Evolutionary conservation across 148 eudicot genomes (phyloP), one percentile per base, ranked within the genome.

Genomic region (Spergularia bocconei): DNA sequence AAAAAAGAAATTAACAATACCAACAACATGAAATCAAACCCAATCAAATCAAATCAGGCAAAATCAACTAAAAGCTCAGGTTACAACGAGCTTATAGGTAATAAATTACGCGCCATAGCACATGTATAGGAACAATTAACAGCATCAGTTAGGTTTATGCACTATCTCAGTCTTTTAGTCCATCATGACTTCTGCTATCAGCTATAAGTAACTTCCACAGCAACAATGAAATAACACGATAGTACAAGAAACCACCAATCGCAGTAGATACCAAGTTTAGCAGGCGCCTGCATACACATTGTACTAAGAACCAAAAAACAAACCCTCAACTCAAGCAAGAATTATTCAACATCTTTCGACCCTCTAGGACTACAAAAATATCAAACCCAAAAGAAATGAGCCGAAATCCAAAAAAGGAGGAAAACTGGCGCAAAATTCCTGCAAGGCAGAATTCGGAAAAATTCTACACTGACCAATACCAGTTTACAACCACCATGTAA

Each of bases 21-120:
- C 36, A 36, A 68, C 59, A 60, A 17, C 38, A 65, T 8, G 4
- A 6, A 53, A 8, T 21, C 61, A 67, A 21, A 0, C 0, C 19
- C 33, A 48, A 54, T n/a, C 20, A 71, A 71, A 51, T 50, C 41
- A 62, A 70, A 77, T 16, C 41, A 70, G 38, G 17, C 11, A 41
- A 20, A 65, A 63, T 48, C 29, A 41, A 47, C 21, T 21, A 68
- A 14, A 51, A 50, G 72, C 66, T 78, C 67, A 67, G 77, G 72
- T 73, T 67, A n/a, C n/a, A n/a, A n/a, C n/a, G n/a, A n/a, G 20
- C 20, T 58, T 19, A 23, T 58, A 29, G 33, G 4, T 29, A 29
- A 29, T 29, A 29, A 29, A 59, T 47, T 59, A 6, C 48, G 19
- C 6, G 54, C 25, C 41, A n/a, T 53, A 64, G 59, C 21, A 8